Evolutionary conservation across 2,329 filamentous ascomycete genomes (phyloP), one percentile per base, ranked within the genome.

Genomic region (Fusarium redolens): DNA sequence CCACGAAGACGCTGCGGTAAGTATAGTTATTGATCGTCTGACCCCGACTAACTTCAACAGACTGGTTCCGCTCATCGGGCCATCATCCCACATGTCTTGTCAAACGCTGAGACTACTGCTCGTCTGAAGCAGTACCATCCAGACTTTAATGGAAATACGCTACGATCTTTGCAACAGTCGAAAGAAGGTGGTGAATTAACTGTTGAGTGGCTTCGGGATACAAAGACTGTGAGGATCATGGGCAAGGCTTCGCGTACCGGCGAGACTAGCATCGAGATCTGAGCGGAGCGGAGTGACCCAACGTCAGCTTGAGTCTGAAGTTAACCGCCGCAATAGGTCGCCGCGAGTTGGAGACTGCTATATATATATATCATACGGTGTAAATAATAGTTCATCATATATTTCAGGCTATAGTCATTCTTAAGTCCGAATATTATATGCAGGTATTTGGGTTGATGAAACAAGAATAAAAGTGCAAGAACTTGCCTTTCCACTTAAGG

Each of bases 51-150:
- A 25, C 25, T 25, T 2, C 1, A 2, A 10, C 4, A 20, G 65
- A 68, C 64, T 15, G 65, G 65, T 3, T 68, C 65, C 3, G 63
- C 65, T 2, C 65, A 68, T 5, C 65, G 65, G 6, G 65, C 65
- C 4, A 68, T 68, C 3, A 30, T 62, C 4, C 65, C 65, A 0
- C 65, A 68, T 15, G 48, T 35, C 13, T 5, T 68, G 3, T 50
- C 65, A 4, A 48, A 62, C 2, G 6, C 56, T 0, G 64, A 55
- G 0, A 68, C 65, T 0, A 54, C 15, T 3, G 41, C 47, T 0
- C 47, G 64, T 0, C 65, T 68, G 0, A 68, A 40, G 4, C 15
- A 68, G 13, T 1, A 68, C 8, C 65, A 68, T 2, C 47, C 37
- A 1, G 37, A 38, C 0, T 68, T 68, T 7, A 62, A n/a, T 0